Evolutionary conservation across 805 yeast species (phyloP).

Genomic region (Pichia cephalocereana): DNA sequence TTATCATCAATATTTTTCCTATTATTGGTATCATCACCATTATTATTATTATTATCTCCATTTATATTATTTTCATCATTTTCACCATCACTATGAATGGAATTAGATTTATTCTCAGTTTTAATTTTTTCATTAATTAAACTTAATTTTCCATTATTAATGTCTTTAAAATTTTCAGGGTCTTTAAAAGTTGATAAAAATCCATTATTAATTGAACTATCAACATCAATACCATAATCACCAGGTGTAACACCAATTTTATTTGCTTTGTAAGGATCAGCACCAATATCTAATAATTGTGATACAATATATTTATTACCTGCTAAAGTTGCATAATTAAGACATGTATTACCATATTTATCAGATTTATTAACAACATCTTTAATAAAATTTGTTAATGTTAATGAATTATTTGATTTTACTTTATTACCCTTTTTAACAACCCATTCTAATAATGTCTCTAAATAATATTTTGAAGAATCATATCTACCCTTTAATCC

Average conservation of each 20-base stretch:
- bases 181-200: no score
- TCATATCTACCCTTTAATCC: constrained; percentile 67
- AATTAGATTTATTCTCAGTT: no score
- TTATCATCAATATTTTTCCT: background rate
- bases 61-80: background rate
- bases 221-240: constrained; percentile 68
- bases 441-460: constrained; percentile 67
- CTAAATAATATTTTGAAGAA: constrained; percentile 67
- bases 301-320: constrained; percentile 76
- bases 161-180: no score
- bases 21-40: background rate
- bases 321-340: constrained; percentile 85
- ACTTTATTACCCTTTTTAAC: constrained; percentile 44
- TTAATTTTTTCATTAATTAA: no score
- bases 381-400: constrained; percentile 50
- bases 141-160: no score
- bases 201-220: background rate
- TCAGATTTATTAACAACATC: constrained; percentile 84
- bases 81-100: no score
- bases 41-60: background rate
- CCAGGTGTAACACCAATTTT: constrained; percentile 78
- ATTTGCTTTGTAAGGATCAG: constrained; percentile 69
- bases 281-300: constrained; percentile 79
- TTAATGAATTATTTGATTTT: constrained; percentile 33
- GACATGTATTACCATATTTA: constrained; percentile 87